Percentiles rank a stretch among this genome's conserved stretches.
Evolutionary conservation across 106 monocot species (phyloP).

Genomic region (Dendrobium catenatum): DNA sequence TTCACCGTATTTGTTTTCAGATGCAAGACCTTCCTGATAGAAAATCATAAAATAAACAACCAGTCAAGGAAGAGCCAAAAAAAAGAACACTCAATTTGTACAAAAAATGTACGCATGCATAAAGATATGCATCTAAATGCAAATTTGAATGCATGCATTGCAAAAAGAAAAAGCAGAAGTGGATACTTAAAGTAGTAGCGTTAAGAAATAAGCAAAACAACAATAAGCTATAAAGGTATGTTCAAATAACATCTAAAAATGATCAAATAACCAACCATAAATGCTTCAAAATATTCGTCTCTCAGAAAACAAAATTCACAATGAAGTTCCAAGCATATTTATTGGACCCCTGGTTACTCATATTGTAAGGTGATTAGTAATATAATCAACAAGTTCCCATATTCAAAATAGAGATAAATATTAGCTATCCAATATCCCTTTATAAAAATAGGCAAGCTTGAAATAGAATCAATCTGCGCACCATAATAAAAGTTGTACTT

Average conservation of each 20-base stretch:
- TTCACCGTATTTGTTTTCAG: conserved; percentile 16
- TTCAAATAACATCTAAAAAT: background rate
- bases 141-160: conserved; percentile 2
- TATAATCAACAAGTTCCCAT: background rate
- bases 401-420: background rate
- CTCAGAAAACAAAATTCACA: background rate
- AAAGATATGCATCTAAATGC: background rate
- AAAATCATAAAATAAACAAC: background rate
- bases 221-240: background rate
- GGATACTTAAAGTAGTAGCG: background rate
- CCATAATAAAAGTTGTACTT: conserved; percentile 1
- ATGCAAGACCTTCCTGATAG: conserved; percentile 26
- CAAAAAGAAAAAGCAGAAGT: background rate
- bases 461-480: background rate
- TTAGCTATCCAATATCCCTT: background rate
- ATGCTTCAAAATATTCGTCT: background rate
- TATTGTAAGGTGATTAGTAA: background rate
- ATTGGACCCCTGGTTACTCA: background rate
- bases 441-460: background rate
- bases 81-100: background rate
- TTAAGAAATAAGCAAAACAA: background rate
- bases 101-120: background rate
- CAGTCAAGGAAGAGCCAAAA: background rate
- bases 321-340: background rate
- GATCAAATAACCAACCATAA: background rate